A percentile compares a stretch with the other conserved stretches of the same genome.
These are phyloP conservation scores for Meripilus lineatus DNA, from an alignment of 1,284 basidiomycete species.

Conservation along the genomic window DNA sequence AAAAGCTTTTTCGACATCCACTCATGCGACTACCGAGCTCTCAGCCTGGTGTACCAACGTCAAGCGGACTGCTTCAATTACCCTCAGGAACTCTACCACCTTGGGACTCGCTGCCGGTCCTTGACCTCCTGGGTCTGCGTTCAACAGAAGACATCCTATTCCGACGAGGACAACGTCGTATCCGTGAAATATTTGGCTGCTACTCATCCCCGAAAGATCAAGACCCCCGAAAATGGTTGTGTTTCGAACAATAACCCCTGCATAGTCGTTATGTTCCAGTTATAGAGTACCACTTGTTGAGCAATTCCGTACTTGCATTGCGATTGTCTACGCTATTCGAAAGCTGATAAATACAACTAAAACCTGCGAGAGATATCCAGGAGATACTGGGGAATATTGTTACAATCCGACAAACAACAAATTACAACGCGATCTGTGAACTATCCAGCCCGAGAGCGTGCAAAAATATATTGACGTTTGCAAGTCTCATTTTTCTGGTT, in stretches of 20 bases:
- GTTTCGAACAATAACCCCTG: too few relatives aligned
- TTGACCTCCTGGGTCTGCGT: constrained; percentile 65
- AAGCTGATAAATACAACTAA: too few relatives aligned
- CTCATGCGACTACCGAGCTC: constrained; percentile 46
- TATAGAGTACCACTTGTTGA: too few relatives aligned
- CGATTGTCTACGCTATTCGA: too few relatives aligned
- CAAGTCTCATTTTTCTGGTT: constrained; percentile 60
- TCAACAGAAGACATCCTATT: constrained; percentile 40
- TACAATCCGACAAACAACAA: too few relatives aligned
- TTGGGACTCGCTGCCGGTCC: constrained; percentile 51
- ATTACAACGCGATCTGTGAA: constrained; percentile 66
- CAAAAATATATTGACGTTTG: constrained; percentile 84
- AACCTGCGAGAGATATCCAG: too few relatives aligned
- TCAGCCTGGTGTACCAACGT: not conserved
- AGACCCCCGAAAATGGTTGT: too few relatives aligned
- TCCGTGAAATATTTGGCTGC: constrained; percentile 20
- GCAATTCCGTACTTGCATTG: too few relatives aligned
- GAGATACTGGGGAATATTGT: too few relatives aligned
- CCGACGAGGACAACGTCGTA: constrained; percentile 30
- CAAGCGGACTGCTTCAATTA: constrained; percentile 48
- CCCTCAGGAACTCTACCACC: constrained; percentile 50
- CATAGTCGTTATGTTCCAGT: too few relatives aligned
- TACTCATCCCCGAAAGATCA: too few relatives aligned
- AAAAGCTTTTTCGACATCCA: constrained; percentile 61
- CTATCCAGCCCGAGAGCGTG: constrained; percentile 83